phyloP scores from a whole-genome alignment of 164 flowering plant species.

The Liriodendron chinense region DNA sequence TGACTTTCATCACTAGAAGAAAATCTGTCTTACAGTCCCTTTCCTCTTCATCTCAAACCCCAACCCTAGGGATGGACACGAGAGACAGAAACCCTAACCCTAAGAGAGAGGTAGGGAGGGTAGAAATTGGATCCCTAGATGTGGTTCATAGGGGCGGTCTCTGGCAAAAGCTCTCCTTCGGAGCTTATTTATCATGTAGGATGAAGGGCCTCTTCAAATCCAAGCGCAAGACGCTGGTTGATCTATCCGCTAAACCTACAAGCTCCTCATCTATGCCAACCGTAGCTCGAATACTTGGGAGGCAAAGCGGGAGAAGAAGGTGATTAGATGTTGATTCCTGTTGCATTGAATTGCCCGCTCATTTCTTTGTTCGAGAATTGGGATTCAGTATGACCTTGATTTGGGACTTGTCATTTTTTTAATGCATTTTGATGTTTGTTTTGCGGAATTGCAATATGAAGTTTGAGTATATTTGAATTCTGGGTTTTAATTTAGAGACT shows the following conservation, averaged over 20 bases:
- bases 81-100: too few species aligned
- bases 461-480: neutral
- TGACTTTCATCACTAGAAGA: neutral
- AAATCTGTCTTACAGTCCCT: neutral
- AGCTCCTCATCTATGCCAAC: slow-evolving; percentile 47
- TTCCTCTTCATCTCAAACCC: slow-evolving; percentile 1
- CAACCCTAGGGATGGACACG: neutral
- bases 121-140: neutral
- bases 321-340: slow-evolving; percentile 7
- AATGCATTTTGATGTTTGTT: neutral
- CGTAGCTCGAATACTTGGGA: slow-evolving; percentile 31
- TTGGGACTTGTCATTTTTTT: neutral
- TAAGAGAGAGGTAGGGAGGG: neutral
- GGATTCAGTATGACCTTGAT: neutral
- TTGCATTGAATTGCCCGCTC: neutral
- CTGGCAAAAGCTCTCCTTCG: neutral
- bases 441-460: neutral
- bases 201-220: slow-evolving; percentile 70
- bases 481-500: too few species aligned
- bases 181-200: neutral
- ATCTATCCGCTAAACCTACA: slow-evolving; percentile 51
- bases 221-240: slow-evolving; percentile 62
- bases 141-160: too few species aligned
- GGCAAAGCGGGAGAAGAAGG: slow-evolving; percentile 66
- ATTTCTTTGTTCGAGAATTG: neutral